A percentile compares a stretch with the other conserved stretches of the same genome.
Conservation (phyloP, 805 yeast genomes). For the Spathaspora boniae region DNA sequence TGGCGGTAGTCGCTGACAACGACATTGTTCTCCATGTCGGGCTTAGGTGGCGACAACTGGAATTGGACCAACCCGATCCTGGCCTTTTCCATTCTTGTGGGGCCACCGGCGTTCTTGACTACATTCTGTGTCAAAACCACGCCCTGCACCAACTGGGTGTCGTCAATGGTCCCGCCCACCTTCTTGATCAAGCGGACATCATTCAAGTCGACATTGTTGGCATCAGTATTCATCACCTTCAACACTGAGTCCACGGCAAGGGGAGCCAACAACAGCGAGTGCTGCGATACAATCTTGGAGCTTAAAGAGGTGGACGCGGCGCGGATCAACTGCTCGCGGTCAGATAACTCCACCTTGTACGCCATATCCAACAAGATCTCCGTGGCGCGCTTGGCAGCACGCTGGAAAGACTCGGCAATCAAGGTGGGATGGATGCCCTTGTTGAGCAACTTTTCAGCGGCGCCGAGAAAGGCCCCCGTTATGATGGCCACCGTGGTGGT, state of each 20-base stretch:
- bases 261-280: slow-evolving; percentile 81
- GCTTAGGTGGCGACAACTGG: slow-evolving; percentile 95
- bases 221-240: slow-evolving; percentile 60
- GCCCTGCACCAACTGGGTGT: slow-evolving; percentile 89
- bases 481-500: slow-evolving; percentile 96
- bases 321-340: slow-evolving; percentile 77
- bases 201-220: slow-evolving; percentile 73
- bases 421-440: slow-evolving; percentile 95
- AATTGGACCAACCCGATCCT: slow-evolving; percentile 85
- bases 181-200: slow-evolving; percentile 89
- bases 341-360: slow-evolving; percentile 69
- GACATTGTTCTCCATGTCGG: slow-evolving; percentile 96
- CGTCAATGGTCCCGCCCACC: slow-evolving; percentile 97
- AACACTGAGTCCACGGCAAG: slow-evolving; percentile 92
- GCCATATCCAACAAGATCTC: slow-evolving; percentile 85
- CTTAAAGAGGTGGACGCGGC: slow-evolving; percentile 94
- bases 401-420: slow-evolving; percentile 89
- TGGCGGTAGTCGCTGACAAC: slow-evolving; percentile 98
- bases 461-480: slow-evolving; percentile 91
- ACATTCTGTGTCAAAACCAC: slow-evolving; percentile 91
- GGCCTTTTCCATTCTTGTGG: slow-evolving; percentile 91
- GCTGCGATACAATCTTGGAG: slow-evolving; percentile 94
- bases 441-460: slow-evolving; percentile 85
- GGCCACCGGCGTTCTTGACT: slow-evolving; percentile 90
- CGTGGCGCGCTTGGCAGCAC: slow-evolving; percentile 80